Evolutionary conservation across 768 basidiomycete genomes (phyloP).

Genomic region (Ramaria sp.): DNA sequence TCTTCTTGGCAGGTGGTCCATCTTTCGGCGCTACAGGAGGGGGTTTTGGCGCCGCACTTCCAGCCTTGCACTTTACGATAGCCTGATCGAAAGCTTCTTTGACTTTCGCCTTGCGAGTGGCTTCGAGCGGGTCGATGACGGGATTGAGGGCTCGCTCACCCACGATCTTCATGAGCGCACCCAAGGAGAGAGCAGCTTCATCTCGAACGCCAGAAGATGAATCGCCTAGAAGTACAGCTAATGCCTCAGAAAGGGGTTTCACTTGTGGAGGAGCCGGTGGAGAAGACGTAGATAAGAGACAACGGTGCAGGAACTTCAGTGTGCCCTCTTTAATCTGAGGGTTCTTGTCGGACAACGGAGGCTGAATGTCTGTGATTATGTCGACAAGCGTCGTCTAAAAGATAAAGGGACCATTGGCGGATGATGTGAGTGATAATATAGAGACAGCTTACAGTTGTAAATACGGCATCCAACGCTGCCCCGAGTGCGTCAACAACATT

Average conservation of each 20-base stretch:
- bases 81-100: constrained; percentile 90
- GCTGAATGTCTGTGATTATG: constrained; percentile 71
- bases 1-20: constrained; percentile 20
- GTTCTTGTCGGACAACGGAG: constrained; percentile 78
- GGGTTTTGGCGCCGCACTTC: constrained; percentile 37
- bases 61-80: constrained; percentile 78
- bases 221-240: constrained; percentile 75
- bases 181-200: constrained; percentile 82
- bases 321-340: constrained; percentile 95
- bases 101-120: constrained; percentile 83
- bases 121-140: constrained; percentile 73
- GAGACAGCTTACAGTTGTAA: constrained; percentile 51
- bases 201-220: constrained; percentile 80
- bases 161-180: constrained; percentile 91
- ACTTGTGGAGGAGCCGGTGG: constrained; percentile 68
- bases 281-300: constrained; percentile 55
- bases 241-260: constrained; percentile 68
- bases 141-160: constrained; percentile 88
- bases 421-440: background rate
- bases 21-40: constrained; percentile 26
- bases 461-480: constrained; percentile 79
- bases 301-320: constrained; percentile 75
- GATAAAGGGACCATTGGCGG: background rate
- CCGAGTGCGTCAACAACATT: constrained; percentile 87
- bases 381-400: constrained; percentile 67